Base-by-base conservation (phyloP, 2,329 filamentous ascomycete species). In the Paraphoma sp. region DNA sequence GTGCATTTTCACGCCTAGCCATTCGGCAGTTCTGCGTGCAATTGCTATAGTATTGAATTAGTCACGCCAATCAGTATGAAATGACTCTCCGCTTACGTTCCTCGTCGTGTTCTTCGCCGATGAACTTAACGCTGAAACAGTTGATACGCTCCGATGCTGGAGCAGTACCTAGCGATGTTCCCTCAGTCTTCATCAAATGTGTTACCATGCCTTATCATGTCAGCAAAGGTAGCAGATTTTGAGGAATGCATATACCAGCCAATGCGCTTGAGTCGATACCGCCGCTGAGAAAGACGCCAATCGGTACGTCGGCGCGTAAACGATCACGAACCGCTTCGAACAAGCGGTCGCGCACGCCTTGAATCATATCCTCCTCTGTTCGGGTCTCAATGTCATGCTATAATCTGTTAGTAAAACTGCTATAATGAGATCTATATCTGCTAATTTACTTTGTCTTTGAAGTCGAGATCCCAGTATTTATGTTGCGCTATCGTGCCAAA, bases 261-360 rank as follows among this genome's bases (percentile, higher is more conserved):
- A 87, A 71, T 1, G 80, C 77, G 0, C 84, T 86, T 0, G 83
- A 86, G 65, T 87, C 85, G 47, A 87, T 80, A 1, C 85, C 86
- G 4, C 86, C 85, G 18, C 79, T 83, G 0, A 87, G 73, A 54
- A 84, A 87, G 49, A 87, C 74, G 2, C 83, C 85, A 3, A 87
- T 76, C 0, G 83, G 83, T 0, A 87, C 85, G 65, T 87, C 85
- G 1, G 85, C 84, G 14, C 81, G 78, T 9, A 87, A 73, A 5
- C 85, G 80, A 16, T 85, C 60, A n/a, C 78, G 78, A 10, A 87
- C 74, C 0, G 84, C 78, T 31, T 87, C 83, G 1, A 85, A 65
- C 11, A 87, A 63, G 2, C 76, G 76, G 44, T 83, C 71, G 6
- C 84, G 76, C 0, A 87, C 82, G 2, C 78, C 80, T 17, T 73